These are phyloP conservation scores for Fomitopsis pulvina DNA, from an alignment of 768 basidiomycete species.

Conservation along the genomic window DNA sequence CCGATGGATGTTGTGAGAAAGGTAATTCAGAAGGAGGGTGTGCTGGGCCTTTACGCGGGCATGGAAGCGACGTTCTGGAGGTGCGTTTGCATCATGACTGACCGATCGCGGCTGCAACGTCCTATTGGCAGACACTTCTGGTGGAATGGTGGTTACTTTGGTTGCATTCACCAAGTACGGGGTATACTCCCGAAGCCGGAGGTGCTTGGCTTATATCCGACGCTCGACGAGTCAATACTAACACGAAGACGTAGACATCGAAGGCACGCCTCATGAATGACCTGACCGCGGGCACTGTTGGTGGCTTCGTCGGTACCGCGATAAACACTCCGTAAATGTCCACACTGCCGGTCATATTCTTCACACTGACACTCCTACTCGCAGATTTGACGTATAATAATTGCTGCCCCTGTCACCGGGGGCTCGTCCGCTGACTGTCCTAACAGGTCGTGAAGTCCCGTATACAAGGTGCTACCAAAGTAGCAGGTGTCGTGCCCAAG, in stretches of 20 bases:
- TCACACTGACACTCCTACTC: not conserved
- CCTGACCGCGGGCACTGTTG: constrained; percentile 83
- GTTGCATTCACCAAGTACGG: constrained; percentile 83
- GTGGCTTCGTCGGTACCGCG: constrained; percentile 84
- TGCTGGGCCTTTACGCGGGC: constrained; percentile 80
- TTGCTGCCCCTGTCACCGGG: too few relatives aligned
- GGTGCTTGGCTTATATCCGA: constrained; percentile 39
- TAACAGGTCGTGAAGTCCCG: constrained; percentile 90
- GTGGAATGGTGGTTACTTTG: constrained; percentile 98
- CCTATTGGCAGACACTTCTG: constrained; percentile 54
- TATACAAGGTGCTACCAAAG: constrained; percentile 69
- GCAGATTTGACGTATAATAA: constrained; percentile 49
- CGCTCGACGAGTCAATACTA: not conserved
- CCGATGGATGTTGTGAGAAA: constrained; percentile 88
- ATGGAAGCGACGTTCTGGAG: constrained; percentile 99
- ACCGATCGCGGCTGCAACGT: not conserved
- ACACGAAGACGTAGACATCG: constrained; percentile 38
- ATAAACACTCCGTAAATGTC: constrained; percentile 82
- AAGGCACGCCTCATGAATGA: constrained; percentile 81
- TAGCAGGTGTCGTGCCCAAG: constrained; percentile 71
- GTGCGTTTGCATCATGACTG: constrained; percentile 31
- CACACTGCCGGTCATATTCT: not conserved
- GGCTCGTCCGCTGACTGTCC: not conserved
- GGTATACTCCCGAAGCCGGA: constrained; percentile 77
- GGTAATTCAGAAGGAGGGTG: constrained; percentile 68